phyloP scores from a whole-genome alignment of 2,329 filamentous ascomycete genomes.

The Lecanosticta acicola region DNA sequence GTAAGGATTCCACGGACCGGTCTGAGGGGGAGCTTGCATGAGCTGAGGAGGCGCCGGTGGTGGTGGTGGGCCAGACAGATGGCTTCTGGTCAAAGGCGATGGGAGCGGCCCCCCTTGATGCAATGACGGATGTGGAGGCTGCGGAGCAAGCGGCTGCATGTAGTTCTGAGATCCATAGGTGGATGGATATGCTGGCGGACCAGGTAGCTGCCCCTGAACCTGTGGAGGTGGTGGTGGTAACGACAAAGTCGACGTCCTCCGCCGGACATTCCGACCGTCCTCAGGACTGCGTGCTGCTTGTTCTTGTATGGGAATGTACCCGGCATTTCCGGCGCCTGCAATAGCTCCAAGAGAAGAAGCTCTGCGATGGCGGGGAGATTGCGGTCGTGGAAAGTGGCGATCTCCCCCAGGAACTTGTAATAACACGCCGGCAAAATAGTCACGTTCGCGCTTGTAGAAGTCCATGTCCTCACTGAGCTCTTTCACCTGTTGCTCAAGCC shows the following conservation, averaged over 20 bases:
- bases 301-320: slow-evolving; percentile 22
- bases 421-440: slow-evolving; percentile 64
- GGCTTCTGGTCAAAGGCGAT: slow-evolving; percentile 15
- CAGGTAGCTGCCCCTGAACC: neutral
- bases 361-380: slow-evolving; percentile 37
- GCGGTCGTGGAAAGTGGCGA: slow-evolving; percentile 40
- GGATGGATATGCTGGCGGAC: slow-evolving; percentile 9
- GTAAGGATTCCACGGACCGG: slow-evolving; percentile 33
- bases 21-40: slow-evolving; percentile 32
- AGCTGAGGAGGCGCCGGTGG: slow-evolving; percentile 18
- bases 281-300: slow-evolving; percentile 23
- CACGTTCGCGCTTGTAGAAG: slow-evolving; percentile 67
- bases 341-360: slow-evolving; percentile 12
- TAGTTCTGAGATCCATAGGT: slow-evolving; percentile 18
- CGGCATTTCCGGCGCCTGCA: slow-evolving; percentile 10
- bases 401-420: slow-evolving; percentile 52
- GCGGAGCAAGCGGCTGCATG: slow-evolving; percentile 19
- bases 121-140: slow-evolving; percentile 12
- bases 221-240: slow-evolving; percentile 19
- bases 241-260: slow-evolving; percentile 26
- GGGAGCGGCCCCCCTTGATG: slow-evolving; percentile 19
- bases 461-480: slow-evolving; percentile 65
- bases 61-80: slow-evolving; percentile 8
- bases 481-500: slow-evolving; percentile 62
- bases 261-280: slow-evolving; percentile 25